Conservation (phyloP, 2,329 filamentous ascomycete genomes). For the Didymella glomerata region DNA sequence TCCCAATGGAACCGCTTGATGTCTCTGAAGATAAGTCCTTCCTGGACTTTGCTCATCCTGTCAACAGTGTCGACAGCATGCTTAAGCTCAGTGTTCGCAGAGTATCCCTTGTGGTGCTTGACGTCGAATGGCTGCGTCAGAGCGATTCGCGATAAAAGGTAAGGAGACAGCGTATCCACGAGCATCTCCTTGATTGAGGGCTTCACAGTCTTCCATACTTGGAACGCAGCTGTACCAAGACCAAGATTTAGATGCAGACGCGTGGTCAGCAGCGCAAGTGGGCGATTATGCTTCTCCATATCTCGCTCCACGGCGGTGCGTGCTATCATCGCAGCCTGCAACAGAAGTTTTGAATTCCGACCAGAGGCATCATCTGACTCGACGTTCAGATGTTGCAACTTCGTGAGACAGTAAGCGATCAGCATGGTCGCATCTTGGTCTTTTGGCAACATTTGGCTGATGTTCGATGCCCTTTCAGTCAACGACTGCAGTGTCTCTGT, state of each 20-base stretch:
- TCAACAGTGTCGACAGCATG: conserved; percentile 41
- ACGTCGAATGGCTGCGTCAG: conserved; percentile 46
- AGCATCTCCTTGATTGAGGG: conserved; percentile 46
- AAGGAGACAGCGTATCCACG: conserved; percentile 43
- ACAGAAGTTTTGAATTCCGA: conserved; percentile 29
- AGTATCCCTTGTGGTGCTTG: conserved; percentile 37
- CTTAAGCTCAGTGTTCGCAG: conserved; percentile 40
- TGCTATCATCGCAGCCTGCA: conserved; percentile 43
- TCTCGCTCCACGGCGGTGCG: conserved; percentile 37
- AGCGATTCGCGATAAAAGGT: conserved; percentile 44
- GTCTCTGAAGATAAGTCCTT: conserved; percentile 37
- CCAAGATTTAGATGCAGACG: conserved; percentile 45
- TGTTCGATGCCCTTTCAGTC: conserved; percentile 29
- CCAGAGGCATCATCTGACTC: conserved; percentile 8
- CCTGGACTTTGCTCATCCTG: conserved; percentile 40
- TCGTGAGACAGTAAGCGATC: conserved; percentile 35
- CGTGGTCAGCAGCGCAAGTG: conserved; percentile 43
- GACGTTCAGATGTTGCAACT: conserved; percentile 28
- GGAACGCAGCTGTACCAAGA: conserved; percentile 41
- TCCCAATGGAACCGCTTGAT: conserved; percentile 43
- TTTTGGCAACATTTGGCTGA: conserved; percentile 26
- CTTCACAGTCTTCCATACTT: conserved; percentile 37
- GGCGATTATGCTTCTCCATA: conserved; percentile 37
- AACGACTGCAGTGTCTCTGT: conserved; percentile 25
- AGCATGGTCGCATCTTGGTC: conserved; percentile 32